Percentiles rank a stretch among this genome's conserved stretches.
phyloP scores from a whole-genome alignment of 148 eudicot genomes.

The Heliamphora exappendiculata region DNA sequence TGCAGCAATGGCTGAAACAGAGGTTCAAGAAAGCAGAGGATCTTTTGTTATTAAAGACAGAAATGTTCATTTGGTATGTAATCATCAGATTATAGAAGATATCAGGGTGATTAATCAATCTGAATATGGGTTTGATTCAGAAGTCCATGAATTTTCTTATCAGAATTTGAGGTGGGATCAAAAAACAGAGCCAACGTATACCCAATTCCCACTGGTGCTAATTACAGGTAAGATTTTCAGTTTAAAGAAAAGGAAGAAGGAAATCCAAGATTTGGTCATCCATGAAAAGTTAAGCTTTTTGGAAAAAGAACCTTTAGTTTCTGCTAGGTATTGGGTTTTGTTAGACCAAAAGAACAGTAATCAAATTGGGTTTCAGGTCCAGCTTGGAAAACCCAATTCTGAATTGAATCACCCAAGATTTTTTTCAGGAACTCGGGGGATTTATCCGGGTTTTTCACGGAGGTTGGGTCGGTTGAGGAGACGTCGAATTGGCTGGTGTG shows the following conservation, averaged over 20 bases:
- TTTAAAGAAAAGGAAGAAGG: conserved; percentile 27
- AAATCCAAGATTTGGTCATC: conserved; percentile 10
- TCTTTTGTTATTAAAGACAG: conserved; percentile 66
- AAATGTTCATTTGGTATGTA: conserved; percentile 48
- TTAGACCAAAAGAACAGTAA: conserved; percentile 61
- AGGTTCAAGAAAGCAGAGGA: conserved; percentile 95
- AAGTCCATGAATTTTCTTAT: conserved; percentile 29
- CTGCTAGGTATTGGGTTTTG: conserved; percentile 61
- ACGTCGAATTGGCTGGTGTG: conserved; percentile 21
- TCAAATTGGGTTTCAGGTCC: conserved; percentile 74
- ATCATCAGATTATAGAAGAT: conserved; percentile 69
- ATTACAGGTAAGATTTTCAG: conserved; percentile 54
- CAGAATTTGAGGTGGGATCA: conserved; percentile 25
- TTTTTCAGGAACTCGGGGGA: conserved; percentile 17
- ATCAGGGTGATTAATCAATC: conserved; percentile 37
- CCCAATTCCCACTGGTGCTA: conserved; percentile 42
- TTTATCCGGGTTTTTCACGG: conserved; percentile 18
- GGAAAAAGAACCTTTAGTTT: conserved; percentile 18
- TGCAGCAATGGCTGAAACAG: conserved; percentile 69
- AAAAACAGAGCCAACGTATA: conserved; percentile 13
- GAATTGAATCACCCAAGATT: conserved; percentile 23
- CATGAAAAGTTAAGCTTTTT: conserved; percentile 16
- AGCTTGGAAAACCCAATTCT: conserved; percentile 49
- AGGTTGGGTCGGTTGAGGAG: conserved; percentile 29
- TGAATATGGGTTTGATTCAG: conserved; percentile 15